Conservation (phyloP, 2,329 filamentous ascomycete species). For the Camillea tinctor region DNA sequence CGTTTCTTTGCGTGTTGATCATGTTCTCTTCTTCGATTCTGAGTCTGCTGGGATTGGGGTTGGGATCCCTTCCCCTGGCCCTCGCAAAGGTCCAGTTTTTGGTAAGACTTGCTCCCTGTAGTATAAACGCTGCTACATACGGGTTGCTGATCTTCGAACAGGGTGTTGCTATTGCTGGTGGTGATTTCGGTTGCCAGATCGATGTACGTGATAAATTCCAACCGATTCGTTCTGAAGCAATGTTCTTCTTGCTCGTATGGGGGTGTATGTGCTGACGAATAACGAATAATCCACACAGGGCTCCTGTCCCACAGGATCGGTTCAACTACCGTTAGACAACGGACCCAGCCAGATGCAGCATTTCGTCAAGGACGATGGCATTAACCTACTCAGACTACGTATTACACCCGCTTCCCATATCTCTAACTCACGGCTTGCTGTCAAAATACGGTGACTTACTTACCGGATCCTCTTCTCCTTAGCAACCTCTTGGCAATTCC, state of each 20-base stretch:
- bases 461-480: neutral
- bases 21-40: slow-evolving; percentile 28
- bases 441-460: neutral
- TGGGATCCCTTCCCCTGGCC: slow-evolving; percentile 22
- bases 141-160: slow-evolving; percentile 8
- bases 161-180: slow-evolving; percentile 47
- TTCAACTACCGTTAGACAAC: slow-evolving; percentile 36
- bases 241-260: neutral
- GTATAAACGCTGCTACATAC: neutral
- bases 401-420: slow-evolving; percentile 18
- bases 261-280: neutral
- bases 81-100: slow-evolving; percentile 27
- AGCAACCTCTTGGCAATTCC: slow-evolving; percentile 59
- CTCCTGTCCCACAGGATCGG: slow-evolving; percentile 36
- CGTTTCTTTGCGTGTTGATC: slow-evolving; percentile 20
- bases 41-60: slow-evolving; percentile 19
- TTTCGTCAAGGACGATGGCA: slow-evolving; percentile 50
- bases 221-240: no score
- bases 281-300: slow-evolving; percentile 31
- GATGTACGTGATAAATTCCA: slow-evolving; percentile 31
- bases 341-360: slow-evolving; percentile 55
- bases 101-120: slow-evolving; percentile 7
- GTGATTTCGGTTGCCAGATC: slow-evolving; percentile 48
- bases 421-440: neutral
- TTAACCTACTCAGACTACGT: slow-evolving; percentile 58